Conservation (phyloP, 208 protist species). For the Acanthamoeba culbertsoni region DNA sequence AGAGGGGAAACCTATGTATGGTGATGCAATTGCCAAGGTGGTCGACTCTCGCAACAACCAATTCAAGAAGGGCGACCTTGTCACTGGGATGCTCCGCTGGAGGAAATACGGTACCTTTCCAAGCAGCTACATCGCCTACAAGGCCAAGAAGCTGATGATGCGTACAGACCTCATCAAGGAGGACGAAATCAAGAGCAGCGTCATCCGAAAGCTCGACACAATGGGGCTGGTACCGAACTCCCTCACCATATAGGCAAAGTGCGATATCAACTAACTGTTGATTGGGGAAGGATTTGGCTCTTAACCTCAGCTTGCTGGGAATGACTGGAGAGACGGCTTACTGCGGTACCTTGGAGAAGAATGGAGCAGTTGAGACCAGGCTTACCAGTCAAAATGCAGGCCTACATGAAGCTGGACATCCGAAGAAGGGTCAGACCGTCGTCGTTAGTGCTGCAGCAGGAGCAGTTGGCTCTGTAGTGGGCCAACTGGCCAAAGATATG, state of each 20-base stretch:
- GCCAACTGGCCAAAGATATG: constrained; percentile 63
- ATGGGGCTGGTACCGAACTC: not conserved
- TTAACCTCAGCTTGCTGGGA: constrained; percentile 34
- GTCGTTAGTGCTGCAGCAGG: constrained; percentile 73
- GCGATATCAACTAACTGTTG: not conserved
- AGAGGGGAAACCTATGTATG: constrained; percentile 19
- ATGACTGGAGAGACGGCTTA: constrained; percentile 32
- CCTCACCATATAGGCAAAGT: not conserved
- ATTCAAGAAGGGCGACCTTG: not conserved
- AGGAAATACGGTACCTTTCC: not conserved
- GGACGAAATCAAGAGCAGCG: not conserved
- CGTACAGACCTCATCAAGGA: not conserved
- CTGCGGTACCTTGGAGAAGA: too few relatives aligned
- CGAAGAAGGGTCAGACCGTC: constrained; percentile 78
- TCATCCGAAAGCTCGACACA: constrained; percentile 25
- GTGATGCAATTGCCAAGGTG: not conserved
- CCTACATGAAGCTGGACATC: constrained; percentile 57
- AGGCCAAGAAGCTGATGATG: not conserved
- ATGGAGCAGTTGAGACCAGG: too few relatives aligned
- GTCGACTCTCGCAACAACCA: not conserved
- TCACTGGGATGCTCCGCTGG: constrained; percentile 12
- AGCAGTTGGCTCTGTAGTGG: constrained; percentile 64
- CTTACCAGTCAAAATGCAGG: not conserved
- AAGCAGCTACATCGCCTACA: not conserved
- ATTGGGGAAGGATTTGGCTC: not conserved